Evolutionary conservation across 306 rosid species (phyloP).

Genomic region (Boehmeria nivea): DNA sequence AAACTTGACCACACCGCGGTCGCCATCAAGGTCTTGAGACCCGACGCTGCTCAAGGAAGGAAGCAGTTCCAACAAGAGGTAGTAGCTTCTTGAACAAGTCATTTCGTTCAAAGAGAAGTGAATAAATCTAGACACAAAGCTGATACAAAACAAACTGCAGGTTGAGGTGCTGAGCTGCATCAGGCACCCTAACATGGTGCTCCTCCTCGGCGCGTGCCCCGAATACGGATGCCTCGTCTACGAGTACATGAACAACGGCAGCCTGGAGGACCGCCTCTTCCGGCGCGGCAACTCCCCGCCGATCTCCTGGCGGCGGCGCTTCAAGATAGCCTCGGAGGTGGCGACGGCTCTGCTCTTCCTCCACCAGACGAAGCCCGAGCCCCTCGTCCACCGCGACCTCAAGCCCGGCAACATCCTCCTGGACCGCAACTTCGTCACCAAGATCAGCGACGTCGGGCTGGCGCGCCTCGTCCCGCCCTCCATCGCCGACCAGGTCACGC

Average conservation of each 20-base stretch:
- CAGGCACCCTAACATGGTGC: constrained; percentile 95
- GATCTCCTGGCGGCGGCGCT: constrained; percentile 65
- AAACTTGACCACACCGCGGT: constrained; percentile 83
- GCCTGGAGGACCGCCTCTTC: constrained; percentile 76
- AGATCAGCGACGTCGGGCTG: constrained; percentile 84
- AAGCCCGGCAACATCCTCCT: constrained; percentile 90
- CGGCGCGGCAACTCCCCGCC: constrained; percentile 58
- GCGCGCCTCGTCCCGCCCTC: constrained; percentile 84
- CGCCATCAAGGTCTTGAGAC: constrained; percentile 85
- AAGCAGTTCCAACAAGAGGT: constrained; percentile 95
- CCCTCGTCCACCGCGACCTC: constrained; percentile 91
- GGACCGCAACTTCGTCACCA: constrained; percentile 73
- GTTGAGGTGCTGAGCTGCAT: constrained; percentile 83
- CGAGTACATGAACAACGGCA: constrained; percentile 83
- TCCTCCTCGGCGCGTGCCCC: constrained; percentile 94
- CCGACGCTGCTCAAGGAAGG: constrained; percentile 86
- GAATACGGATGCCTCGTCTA: constrained; percentile 92
- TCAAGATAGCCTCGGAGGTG: constrained; percentile 77
- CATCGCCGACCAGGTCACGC: constrained; percentile 70
- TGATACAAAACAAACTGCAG: constrained; percentile 24
- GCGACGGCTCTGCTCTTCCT: constrained; percentile 86
- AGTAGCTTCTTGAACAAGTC: background rate
- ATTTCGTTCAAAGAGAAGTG: background rate
- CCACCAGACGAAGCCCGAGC: constrained; percentile 95
- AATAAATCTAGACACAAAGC: background rate